Base-by-base conservation (phyloP, 208 protist genomes). In the Acanthamoeba sp. region DNA sequence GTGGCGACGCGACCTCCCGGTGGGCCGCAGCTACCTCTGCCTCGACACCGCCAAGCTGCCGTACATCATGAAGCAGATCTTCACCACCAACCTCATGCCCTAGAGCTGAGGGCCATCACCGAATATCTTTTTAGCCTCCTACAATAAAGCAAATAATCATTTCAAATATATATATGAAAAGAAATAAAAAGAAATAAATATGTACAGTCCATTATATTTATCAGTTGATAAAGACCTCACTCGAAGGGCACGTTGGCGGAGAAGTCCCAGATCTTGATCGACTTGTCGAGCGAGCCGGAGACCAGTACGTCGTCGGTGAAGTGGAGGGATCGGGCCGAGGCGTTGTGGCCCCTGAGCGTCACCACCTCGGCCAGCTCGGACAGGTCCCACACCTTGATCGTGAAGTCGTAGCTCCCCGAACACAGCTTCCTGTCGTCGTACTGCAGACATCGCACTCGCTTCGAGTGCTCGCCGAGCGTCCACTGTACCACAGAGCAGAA, bases 21-120 rank as follows among this genome's bases (percentile, higher is more conserved):
- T 97, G 10, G 98, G 98, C 9, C 97, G 98, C 90, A 97, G 97
- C 55, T 98, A 97, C 95, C 97, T 98, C 93, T 99, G 98, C 95
- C 96, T 98, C 95, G 95, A 98, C 62, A 98, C 98, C 20, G 92
- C 98, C 59, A 96, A 96, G 55, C 95, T 99, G 64, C 98, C 98
- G 32, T 97, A 97, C 92, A 97, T 98, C 64, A 95, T 99, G 93
- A 98, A 98, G 76, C 96, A 98, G 91, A 99, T 99, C 80, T 95
- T 96, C 94, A 96, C 73, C 38, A 90, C 92, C 52, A 76, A 93
- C 45, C 66, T 93, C 89, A 91, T 91, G 85, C 38, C 57, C 22
- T 71, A 29, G 40, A 66, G 40, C 14, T 10, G 45, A 10, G 29
- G n/a, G n/a, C n/a, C n/a, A n/a, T n/a, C n/a, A n/a, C n/a, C n/a